Percentiles rank a stretch among this genome's conserved stretches.
Conservation (phyloP, 1,139 yeast genomes). For the Yamadazyma blattariae region DNA sequence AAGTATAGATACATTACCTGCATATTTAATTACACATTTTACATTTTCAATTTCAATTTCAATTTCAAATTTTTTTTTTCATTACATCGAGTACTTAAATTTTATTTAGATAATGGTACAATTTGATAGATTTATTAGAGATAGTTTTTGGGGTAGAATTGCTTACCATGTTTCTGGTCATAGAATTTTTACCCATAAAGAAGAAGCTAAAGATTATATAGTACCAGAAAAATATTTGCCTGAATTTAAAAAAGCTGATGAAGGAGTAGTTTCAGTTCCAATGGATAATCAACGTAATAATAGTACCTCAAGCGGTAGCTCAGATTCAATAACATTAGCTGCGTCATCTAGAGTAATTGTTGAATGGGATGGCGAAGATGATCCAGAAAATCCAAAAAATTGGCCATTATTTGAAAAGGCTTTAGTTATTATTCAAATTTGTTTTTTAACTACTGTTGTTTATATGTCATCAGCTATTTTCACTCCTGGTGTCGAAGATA, state of each 20-base stretch:
- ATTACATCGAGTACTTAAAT: too few relatives aligned
- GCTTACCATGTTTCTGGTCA: constrained; percentile 32
- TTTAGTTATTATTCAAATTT: constrained; percentile 18
- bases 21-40: too few relatives aligned
- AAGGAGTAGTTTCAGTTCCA: background rate
- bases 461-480: constrained; percentile 28
- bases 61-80: too few relatives aligned
- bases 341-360: constrained; percentile 2
- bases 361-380: constrained; percentile 16
- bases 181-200: constrained; percentile 26
- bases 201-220: constrained; percentile 30
- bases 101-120: background rate
- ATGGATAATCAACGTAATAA: background rate
- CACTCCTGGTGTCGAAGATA: constrained; percentile 35
- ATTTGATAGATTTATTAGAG: constrained; percentile 21
- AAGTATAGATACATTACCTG: too few relatives aligned
- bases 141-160: constrained; percentile 31
- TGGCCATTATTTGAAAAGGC: constrained; percentile 22
- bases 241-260: background rate
- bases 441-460: constrained; percentile 21
- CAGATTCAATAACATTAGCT: background rate
- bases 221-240: constrained; percentile 29
- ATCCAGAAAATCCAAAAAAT: constrained; percentile 29
- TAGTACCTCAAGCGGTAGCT: background rate
- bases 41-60: too few relatives aligned